Evolutionary conservation across 495 filamentous ascomycete species (phyloP).

Genomic region (Penicillium antarcticum): DNA sequence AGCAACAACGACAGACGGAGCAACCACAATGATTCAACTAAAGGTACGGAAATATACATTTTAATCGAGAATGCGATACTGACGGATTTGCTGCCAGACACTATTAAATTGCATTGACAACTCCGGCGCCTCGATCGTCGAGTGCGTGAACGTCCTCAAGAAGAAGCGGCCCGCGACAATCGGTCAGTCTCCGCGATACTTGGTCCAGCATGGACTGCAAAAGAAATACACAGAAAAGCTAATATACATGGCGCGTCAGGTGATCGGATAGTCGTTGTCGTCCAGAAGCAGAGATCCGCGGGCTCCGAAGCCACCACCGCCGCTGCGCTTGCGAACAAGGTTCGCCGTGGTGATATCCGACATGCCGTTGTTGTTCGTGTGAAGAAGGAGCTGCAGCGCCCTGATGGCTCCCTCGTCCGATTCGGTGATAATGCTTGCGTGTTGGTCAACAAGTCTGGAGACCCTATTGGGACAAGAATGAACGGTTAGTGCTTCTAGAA

Average conservation of each 20-base stretch:
- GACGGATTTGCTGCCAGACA: constrained; percentile 55
- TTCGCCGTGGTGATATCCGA: constrained; percentile 92
- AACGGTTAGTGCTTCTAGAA: constrained; percentile 55
- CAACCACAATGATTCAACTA: constrained; percentile 88
- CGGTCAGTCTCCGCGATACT: constrained; percentile 53
- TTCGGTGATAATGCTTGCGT: constrained; percentile 99
- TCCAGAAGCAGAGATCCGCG: constrained; percentile 88
- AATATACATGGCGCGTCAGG: constrained; percentile 48
- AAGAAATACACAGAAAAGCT: background rate
- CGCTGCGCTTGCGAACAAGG: constrained; percentile 76
- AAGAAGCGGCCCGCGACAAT: constrained; percentile 89
- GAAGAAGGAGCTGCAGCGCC: constrained; percentile 76
- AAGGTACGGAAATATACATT: constrained; percentile 58
- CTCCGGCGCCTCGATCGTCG: constrained; percentile 95
- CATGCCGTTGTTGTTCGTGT: constrained; percentile 96
- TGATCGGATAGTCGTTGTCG: constrained; percentile 94
- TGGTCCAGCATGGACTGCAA: background rate
- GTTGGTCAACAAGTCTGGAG: constrained; percentile 92
- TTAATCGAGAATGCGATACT: background rate
- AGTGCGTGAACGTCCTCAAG: constrained; percentile 88
- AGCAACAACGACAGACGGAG: constrained; percentile 1
- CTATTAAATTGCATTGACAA: constrained; percentile 99
- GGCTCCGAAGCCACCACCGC: constrained; percentile 56
- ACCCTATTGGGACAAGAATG: constrained; percentile 90
- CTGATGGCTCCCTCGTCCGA: constrained; percentile 81